phyloP scores from a whole-genome alignment of 805 yeast genomes.

The Saturnispora galanensis region DNA sequence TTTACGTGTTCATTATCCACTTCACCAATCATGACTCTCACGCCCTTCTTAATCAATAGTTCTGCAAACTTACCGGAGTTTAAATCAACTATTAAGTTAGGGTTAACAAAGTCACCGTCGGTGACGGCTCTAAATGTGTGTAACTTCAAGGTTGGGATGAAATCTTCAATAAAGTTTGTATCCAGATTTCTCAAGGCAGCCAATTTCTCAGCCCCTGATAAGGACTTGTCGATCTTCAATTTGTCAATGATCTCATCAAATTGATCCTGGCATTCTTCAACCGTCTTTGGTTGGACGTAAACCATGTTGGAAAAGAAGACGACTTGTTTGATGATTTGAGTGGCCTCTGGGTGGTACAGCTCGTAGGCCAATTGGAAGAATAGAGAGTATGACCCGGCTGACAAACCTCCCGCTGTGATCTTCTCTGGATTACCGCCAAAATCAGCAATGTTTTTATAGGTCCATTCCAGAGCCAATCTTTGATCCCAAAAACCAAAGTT shows the following conservation, averaged over 20 bases:
- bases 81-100: constrained; percentile 25
- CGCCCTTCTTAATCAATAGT: constrained; percentile 3
- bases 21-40: constrained; percentile 12
- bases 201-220: constrained; percentile 10
- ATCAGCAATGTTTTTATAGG: constrained; percentile 29
- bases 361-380: constrained; percentile 35
- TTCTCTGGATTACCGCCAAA: constrained; percentile 39
- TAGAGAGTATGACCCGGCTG: constrained; percentile 38
- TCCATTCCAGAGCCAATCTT: constrained; percentile 37
- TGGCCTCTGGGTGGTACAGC: constrained; percentile 30
- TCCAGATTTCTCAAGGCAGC: constrained; percentile 8
- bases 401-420: constrained; percentile 36
- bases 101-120: constrained; percentile 29
- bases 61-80: constrained; percentile 17
- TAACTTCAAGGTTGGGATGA: constrained; percentile 14
- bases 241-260: constrained; percentile 28
- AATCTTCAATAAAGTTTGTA: constrained; percentile 17
- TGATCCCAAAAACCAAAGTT: constrained; percentile 41
- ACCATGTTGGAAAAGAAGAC: constrained; percentile 29
- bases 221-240: constrained; percentile 13
- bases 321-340: constrained; percentile 31
- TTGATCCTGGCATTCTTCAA: constrained; percentile 27
- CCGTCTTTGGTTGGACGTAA: constrained; percentile 30
- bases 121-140: constrained; percentile 31
- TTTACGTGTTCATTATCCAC: constrained; percentile 10